Evolutionary conservation across 2,329 filamentous ascomycete genomes (phyloP), one percentile per base, ranked within the genome.

Genomic region (Daldinia eschscholtzii): DNA sequence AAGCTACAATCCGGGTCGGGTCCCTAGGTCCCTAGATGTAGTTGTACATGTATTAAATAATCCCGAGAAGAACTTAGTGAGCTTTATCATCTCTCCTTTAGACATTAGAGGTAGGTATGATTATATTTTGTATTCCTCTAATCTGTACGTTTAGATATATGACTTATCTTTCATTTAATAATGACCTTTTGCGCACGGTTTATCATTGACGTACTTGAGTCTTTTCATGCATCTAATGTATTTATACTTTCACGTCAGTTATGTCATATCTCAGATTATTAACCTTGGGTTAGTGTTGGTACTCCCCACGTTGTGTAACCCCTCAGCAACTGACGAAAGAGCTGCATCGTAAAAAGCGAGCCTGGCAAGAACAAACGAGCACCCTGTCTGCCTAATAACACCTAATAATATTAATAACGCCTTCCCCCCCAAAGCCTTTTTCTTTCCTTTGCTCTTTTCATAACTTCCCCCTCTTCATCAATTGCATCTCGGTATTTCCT

Each of bases 211-310:
- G 20, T 23, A 23, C 20, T 23, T 23, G 20, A 35, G 33, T 7
- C 10, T 10, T 35, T 35, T 35, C 33, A 46, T 46, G 42, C 10
- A 46, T 20, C 23, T 46, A 20, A 50, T 3, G 46, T 30, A 50
- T 28, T 50, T 50, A 30, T 50, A n/a, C 12, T 23, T 50, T 30
- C 3, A 28, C 13, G 6, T 23, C 20, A 23, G 20, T 33, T 33
- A 52, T 52, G 46, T 52, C 46, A 52, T 52, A 50, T 50, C 28
- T 52, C 46, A 52, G n/a, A 30, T 52, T 33, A 52, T 50, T 13
- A n/a, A 50, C 18, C 15, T 30, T 52, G 26, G 28, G 15, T 33
- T 33, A 52, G 46, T 28, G 46, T 33, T 35, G 33, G 33, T 35
- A 50, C 7, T 52, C 26, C 3, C 26, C 28, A 33, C 15, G 46